Conservation (phyloP, 345 rosid species). For the Citrus unshiu region DNA sequence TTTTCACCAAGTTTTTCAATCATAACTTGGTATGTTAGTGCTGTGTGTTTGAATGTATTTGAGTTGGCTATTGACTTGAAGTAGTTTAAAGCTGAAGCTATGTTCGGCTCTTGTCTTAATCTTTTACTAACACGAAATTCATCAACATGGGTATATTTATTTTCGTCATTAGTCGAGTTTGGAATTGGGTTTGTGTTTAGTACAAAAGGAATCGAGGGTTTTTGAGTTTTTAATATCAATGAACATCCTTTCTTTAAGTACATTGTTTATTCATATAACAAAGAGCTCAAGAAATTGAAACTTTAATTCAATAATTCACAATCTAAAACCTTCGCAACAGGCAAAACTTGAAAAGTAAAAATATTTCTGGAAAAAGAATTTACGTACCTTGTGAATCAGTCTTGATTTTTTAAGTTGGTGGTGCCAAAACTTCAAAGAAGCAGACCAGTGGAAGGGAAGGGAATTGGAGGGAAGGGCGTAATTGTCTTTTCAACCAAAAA, state of each 20-base stretch:
- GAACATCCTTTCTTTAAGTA: slow-evolving; percentile 51
- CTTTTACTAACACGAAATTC: slow-evolving; percentile 52
- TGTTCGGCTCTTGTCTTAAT: slow-evolving; percentile 46
- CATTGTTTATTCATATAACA: slow-evolving; percentile 23
- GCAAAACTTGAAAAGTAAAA: background rate
- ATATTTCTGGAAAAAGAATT: background rate
- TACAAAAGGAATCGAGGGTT: slow-evolving; percentile 42
- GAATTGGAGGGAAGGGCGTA: background rate
- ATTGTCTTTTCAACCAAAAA: background rate
- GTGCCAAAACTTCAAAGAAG: background rate
- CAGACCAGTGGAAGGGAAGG: background rate
- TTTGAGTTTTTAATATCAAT: slow-evolving; percentile 41
- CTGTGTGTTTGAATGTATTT: slow-evolving; percentile 64
- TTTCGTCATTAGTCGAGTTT: slow-evolving; percentile 20
- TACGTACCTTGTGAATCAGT: background rate
- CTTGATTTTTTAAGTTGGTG: background rate
- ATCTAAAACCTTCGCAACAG: background rate
- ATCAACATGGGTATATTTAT: slow-evolving; percentile 19
- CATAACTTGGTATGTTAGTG: slow-evolving; percentile 57
- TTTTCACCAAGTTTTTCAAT: slow-evolving; percentile 54
- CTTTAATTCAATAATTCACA: background rate
- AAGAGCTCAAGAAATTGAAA: background rate
- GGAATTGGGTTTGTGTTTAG: slow-evolving; percentile 39
- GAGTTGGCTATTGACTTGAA: slow-evolving; percentile 68
- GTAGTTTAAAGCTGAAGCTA: slow-evolving; percentile 45